These are phyloP conservation scores for Abelmoschus esculentus DNA, from an alignment of 345 rosid species.

Conservation along the genomic window DNA sequence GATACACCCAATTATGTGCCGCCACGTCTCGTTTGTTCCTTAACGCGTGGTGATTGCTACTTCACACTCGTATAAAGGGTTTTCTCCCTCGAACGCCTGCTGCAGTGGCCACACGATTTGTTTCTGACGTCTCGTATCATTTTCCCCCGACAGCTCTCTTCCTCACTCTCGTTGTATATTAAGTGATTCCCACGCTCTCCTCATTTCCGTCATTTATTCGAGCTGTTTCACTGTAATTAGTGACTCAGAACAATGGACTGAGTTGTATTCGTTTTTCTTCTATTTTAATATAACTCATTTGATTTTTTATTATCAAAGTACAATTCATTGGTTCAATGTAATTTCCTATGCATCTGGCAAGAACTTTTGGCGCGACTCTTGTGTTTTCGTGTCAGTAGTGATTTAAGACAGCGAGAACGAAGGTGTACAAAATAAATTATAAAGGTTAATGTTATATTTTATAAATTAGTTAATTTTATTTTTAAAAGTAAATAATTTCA, in stretches of 20 bases:
- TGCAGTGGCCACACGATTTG: slow-evolving; percentile 13
- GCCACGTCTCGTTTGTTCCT: slow-evolving; percentile 16
- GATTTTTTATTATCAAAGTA: too few relatives aligned
- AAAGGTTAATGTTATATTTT: too few relatives aligned
- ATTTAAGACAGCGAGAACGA: too few relatives aligned
- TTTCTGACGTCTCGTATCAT: slow-evolving; percentile 20
- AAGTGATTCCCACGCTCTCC: slow-evolving; percentile 9
- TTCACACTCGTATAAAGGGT: neutral
- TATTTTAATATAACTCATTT: neutral
- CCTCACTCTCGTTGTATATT: neutral
- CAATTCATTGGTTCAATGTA: too few relatives aligned
- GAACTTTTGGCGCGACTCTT: too few relatives aligned
- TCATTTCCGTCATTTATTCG: neutral
- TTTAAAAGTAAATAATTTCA: too few relatives aligned
- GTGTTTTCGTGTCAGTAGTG: too few relatives aligned
- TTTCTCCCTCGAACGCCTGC: neutral
- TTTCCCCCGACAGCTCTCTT: slow-evolving; percentile 19
- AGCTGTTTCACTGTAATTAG: too few relatives aligned
- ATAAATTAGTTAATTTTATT: too few relatives aligned
- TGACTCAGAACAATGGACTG: neutral
- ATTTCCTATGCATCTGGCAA: too few relatives aligned
- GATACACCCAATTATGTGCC: neutral
- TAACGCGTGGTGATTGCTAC: slow-evolving; percentile 7
- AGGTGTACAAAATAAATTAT: too few relatives aligned
- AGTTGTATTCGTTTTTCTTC: neutral